A percentile compares a stretch with the other conserved stretches of the same genome.
Conservation (phyloP, 1,139 yeast species). For the Hansenula lynferdii region DNA sequence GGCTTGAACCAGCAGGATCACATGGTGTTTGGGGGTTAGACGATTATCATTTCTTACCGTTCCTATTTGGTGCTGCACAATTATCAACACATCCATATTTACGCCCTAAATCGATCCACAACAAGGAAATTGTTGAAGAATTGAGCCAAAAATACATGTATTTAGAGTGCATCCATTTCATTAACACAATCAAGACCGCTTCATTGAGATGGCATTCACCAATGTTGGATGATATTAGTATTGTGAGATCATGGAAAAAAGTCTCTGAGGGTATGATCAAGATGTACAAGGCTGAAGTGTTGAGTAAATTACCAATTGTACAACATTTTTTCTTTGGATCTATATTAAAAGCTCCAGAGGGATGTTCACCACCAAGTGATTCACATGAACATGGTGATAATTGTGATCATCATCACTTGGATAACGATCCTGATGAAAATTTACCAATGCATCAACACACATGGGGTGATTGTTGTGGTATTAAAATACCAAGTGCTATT, state of each 20-base stretch:
- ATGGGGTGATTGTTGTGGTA: slow-evolving; percentile 99
- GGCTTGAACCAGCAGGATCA: slow-evolving; percentile 95
- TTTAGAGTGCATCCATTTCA: slow-evolving; percentile 81
- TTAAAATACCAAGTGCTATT: slow-evolving; percentile 90
- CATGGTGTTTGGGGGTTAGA: slow-evolving; percentile 98
- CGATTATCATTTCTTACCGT: slow-evolving; percentile 92
- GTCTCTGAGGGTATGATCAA: slow-evolving; percentile 93
- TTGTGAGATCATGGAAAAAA: slow-evolving; percentile 86
- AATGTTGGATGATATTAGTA: slow-evolving; percentile 93
- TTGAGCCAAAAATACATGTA: slow-evolving; percentile 74
- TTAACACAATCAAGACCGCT: slow-evolving; percentile 80
- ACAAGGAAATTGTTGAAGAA: slow-evolving; percentile 76
- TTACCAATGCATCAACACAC: slow-evolving; percentile 37
- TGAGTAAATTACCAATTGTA: slow-evolving; percentile 83
- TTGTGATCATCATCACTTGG: slow-evolving; percentile 30
- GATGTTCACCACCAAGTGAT: slow-evolving; percentile 37
- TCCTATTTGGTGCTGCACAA: slow-evolving; percentile 85
- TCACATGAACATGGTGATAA: slow-evolving; percentile 29
- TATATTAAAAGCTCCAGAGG: slow-evolving; percentile 65
- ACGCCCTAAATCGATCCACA: slow-evolving; percentile 84
- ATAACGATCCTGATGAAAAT: slow-evolving; percentile 26
- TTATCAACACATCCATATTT: slow-evolving; percentile 72
- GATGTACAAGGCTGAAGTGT: slow-evolving; percentile 92
- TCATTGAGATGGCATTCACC: slow-evolving; percentile 96
- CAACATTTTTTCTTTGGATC: slow-evolving; percentile 90